Conservation (phyloP, 116 monocot species). For the Phalaenopsis hybrid region DNA sequence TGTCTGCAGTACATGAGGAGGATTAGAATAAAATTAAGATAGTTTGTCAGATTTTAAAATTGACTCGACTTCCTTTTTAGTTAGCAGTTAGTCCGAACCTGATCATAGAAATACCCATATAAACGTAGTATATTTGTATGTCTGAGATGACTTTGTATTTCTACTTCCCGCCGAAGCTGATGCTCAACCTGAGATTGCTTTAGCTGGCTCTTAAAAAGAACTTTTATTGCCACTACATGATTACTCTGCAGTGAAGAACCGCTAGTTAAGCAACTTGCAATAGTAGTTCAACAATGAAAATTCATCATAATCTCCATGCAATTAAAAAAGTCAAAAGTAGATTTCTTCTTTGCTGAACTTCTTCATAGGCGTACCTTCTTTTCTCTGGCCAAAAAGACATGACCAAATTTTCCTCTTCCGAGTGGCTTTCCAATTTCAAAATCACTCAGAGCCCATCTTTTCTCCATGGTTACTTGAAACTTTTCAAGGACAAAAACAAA, state of each 20-base stretch:
- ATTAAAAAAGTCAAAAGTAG: not conserved
- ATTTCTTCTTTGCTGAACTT: slow-evolving; percentile 2
- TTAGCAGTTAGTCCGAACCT: slow-evolving; percentile 33
- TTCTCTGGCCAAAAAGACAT: slow-evolving; percentile 90
- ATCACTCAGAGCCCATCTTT: slow-evolving; percentile 77
- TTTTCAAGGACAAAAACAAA: slow-evolving; percentile 27
- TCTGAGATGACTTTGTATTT: slow-evolving; percentile 93
- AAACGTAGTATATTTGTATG: slow-evolving; percentile 87
- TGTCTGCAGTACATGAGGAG: slow-evolving; percentile 21
- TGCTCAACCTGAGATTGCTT: slow-evolving; percentile 97
- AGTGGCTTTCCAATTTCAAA: slow-evolving; percentile 93
- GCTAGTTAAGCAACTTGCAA: not conserved
- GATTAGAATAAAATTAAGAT: not conserved
- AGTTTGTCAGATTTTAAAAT: not conserved
- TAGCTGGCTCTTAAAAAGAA: slow-evolving; percentile 92
- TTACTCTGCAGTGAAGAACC: slow-evolving; percentile 54
- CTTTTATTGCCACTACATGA: slow-evolving; percentile 89
- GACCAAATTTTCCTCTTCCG: slow-evolving; percentile 97
- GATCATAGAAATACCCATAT: slow-evolving; percentile 99
- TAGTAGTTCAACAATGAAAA: not conserved
- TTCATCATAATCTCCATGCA: not conserved
- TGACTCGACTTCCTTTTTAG: not conserved
- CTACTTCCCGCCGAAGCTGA: slow-evolving; percentile 90
- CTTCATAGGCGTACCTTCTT: slow-evolving; percentile 46
- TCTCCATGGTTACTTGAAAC: slow-evolving; percentile 26